Evolutionary conservation across 2,329 filamentous ascomycete species (phyloP), one percentile per base, ranked within the genome.

Genomic region (Dothideomycetes sp.): DNA sequence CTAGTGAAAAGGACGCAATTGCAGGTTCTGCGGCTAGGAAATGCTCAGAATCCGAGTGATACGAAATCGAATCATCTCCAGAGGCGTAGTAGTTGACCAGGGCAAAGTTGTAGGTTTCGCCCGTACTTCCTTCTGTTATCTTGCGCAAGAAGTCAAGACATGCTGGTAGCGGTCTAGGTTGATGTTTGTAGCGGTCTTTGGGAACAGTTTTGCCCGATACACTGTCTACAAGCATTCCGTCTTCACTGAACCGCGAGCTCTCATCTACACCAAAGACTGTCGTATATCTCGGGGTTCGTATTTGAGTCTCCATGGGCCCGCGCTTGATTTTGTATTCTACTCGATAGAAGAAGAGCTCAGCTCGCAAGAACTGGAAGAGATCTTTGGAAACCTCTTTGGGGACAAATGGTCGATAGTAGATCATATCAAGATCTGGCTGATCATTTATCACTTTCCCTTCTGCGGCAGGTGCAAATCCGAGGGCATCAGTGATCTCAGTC

Each of bases 81-180:
- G 73, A 74, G n/a, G 79, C 79, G 53, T 89, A 89, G 62, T 89
- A 89, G 53, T 89, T 89, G 4, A 89, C 81, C 1, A 89, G 69
- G 44, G 79, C 83, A 55, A 88, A 85, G 54, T 89, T 89, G 61
- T 81, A 89, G 1, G 54, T 69, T 51, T 74, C 73, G n/a, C 69
- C 70, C 1, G 80, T 84, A 0, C 75, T 73, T 4, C 69, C 66
- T 57, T 89, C 81, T 1, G 81, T 77, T 8, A 75, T 67, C 24
- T 58, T 61, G 8, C 77, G 72, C 5, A 89, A 67, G 4, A 68
- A 58, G 30, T 84, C 73, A 0, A 89, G 69, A 49, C 81, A 86
- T 40, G 71, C 61, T 0, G 84, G 84, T 1, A 88, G 73, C 1
- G 82, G 84, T 0, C 83, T 72, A 0, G 84, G 84, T 1, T 62